Conservation (phyloP, 805 yeast species). For the Ogataea chonburiensis region DNA sequence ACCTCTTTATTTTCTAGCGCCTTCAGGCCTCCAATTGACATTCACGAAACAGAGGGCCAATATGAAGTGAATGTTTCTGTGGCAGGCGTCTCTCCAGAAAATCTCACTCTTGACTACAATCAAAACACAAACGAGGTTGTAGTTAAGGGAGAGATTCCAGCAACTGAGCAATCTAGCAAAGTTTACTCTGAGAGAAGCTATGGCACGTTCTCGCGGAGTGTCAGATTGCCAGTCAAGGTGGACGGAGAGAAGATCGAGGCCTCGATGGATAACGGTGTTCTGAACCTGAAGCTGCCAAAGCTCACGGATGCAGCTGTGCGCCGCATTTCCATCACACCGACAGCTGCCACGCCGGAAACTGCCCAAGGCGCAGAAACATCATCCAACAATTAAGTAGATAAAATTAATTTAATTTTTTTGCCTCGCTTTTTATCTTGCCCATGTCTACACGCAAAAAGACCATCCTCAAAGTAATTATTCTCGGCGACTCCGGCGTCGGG, state of each 20-base stretch:
- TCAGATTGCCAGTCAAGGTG: constrained; percentile 41
- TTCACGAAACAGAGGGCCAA: constrained; percentile 42
- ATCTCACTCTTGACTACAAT: constrained; percentile 46
- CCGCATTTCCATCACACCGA: constrained; percentile 23
- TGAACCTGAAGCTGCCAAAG: constrained; percentile 41
- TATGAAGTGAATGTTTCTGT: constrained; percentile 44
- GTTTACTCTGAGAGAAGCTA: constrained; percentile 24
- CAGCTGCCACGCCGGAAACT: too few relatives aligned
- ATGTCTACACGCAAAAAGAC: constrained; percentile 59
- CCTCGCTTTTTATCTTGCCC: constrained; percentile 5
- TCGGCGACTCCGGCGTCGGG: constrained; percentile 98
- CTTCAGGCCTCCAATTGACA: constrained; percentile 44
- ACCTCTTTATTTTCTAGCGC: constrained; percentile 28
- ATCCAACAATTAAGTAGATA: background rate
- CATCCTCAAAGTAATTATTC: constrained; percentile 78
- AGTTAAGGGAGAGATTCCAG: constrained; percentile 44
- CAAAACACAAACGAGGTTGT: constrained; percentile 42
- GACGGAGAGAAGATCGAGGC: constrained; percentile 48
- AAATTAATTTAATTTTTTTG: constrained; percentile 1
- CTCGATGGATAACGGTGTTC: constrained; percentile 44
- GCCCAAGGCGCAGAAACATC: background rate
- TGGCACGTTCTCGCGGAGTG: constrained; percentile 40
- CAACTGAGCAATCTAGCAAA: constrained; percentile 13
- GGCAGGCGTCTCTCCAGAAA: constrained; percentile 48
- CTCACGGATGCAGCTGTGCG: constrained; percentile 21